Evolutionary conservation across 2,329 filamentous ascomycete genomes (phyloP).

Genomic region (Ophiosphaerella herpotricha): DNA sequence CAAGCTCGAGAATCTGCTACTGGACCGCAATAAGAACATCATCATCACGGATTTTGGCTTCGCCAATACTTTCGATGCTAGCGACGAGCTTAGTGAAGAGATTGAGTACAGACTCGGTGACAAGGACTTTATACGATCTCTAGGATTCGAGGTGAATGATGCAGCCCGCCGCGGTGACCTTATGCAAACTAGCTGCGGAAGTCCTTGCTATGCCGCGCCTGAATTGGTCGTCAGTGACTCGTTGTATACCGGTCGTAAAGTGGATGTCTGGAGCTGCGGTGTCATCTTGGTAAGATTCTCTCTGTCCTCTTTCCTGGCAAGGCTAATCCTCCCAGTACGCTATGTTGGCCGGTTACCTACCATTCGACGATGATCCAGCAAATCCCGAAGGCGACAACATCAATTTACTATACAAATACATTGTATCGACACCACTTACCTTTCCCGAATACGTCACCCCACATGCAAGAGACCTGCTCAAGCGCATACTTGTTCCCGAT

Average conservation of each 20-base stretch:
- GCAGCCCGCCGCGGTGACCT: slow-evolving; percentile 85
- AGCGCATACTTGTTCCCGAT: slow-evolving; percentile 92
- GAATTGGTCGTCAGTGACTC: slow-evolving; percentile 98
- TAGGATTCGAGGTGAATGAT: slow-evolving; percentile 81
- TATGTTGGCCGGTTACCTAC: slow-evolving; percentile 96
- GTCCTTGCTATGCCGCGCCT: slow-evolving; percentile 95
- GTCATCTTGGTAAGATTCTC: slow-evolving; percentile 84
- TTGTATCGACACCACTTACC: slow-evolving; percentile 92
- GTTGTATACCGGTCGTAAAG: slow-evolving; percentile 94
- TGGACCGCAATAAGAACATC: slow-evolving; percentile 97
- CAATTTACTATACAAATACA: slow-evolving; percentile 98
- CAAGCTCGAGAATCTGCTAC: slow-evolving; percentile 91
- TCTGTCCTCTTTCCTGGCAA: neutral
- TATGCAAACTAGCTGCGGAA: slow-evolving; percentile 99
- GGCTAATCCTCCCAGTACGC: slow-evolving; percentile 70
- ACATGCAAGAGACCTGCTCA: slow-evolving; percentile 88
- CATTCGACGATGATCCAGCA: slow-evolving; percentile 96
- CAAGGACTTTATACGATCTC: slow-evolving; percentile 83
- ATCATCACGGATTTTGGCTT: slow-evolving; percentile 99
- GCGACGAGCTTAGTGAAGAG: slow-evolving; percentile 85
- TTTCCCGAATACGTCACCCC: slow-evolving; percentile 99
- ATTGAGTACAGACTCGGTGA: slow-evolving; percentile 86
- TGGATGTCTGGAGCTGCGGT: slow-evolving; percentile 99
- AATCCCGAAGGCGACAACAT: slow-evolving; percentile 99
- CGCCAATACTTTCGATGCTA: slow-evolving; percentile 92